phyloP scores from a whole-genome alignment of 352 stramenopile species.

The Phytophthora megakarya region DNA sequence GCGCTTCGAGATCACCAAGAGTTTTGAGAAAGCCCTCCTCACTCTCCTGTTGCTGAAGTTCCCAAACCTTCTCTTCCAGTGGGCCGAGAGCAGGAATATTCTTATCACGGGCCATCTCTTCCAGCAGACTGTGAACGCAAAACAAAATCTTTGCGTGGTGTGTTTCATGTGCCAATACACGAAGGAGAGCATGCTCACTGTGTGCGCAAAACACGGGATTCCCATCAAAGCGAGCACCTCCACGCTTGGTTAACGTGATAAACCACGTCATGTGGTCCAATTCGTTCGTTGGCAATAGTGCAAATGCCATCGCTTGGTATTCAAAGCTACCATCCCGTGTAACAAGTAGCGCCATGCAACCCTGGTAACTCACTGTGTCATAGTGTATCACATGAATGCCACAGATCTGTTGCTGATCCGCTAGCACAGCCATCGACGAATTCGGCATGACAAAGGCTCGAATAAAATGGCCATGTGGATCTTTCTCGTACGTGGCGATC shows the following conservation, averaged over 20 bases:
- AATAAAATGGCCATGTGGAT: constrained; percentile 66
- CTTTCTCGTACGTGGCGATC: constrained; percentile 63
- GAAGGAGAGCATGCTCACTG: constrained; percentile 61
- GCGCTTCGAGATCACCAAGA: constrained; percentile 51
- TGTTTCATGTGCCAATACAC: constrained; percentile 56
- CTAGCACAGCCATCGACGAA: constrained; percentile 46
- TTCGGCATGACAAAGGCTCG: constrained; percentile 76
- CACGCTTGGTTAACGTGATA: constrained; percentile 53
- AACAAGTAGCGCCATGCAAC: constrained; percentile 63
- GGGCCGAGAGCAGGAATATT: constrained; percentile 69
- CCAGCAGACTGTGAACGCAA: constrained; percentile 68
- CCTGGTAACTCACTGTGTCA: constrained; percentile 71
- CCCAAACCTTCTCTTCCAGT: constrained; percentile 67
- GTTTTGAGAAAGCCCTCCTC: constrained; percentile 61
- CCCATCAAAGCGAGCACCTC: constrained; percentile 53
- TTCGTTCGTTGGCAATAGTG: constrained; percentile 62
- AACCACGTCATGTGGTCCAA: constrained; percentile 84
- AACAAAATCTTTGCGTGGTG: constrained; percentile 71
- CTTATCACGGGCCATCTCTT: constrained; percentile 75
- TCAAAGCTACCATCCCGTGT: constrained; percentile 72
- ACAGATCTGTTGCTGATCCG: constrained; percentile 67
- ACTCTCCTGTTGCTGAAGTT: constrained; percentile 59
- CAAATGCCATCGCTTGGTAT: constrained; percentile 73
- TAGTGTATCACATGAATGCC: constrained; percentile 79
- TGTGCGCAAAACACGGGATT: constrained; percentile 66